Percentiles rank a stretch among this genome's conserved stretches.
These are phyloP conservation scores for Rhodotorula toruloides DNA, from an alignment of 768 basidiomycete genomes.

Conservation along the genomic window DNA sequence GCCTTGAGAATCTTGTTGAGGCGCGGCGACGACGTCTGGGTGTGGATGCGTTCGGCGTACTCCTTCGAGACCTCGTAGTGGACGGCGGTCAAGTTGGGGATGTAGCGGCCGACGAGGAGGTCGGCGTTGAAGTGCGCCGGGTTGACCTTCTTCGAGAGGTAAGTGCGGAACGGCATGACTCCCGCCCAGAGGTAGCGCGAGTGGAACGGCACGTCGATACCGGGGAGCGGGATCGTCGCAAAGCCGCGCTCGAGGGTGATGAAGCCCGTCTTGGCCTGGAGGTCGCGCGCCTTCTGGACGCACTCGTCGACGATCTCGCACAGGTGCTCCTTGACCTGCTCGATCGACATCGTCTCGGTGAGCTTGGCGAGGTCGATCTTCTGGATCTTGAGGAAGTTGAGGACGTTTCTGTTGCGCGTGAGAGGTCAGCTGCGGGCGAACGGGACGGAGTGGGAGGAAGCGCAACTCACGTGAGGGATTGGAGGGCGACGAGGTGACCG, in stretches of 20 bases:
- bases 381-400: conserved; percentile 93
- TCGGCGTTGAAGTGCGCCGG: conserved; percentile 85
- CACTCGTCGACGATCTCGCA: conserved; percentile 82
- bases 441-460: neutral
- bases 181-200: conserved; percentile 94
- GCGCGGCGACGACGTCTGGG: conserved; percentile 90
- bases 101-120: conserved; percentile 88
- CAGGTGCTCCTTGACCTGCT: conserved; percentile 95
- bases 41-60: conserved; percentile 91
- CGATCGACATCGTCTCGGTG: conserved; percentile 77
- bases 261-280: conserved; percentile 68
- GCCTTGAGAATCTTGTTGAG: conserved; percentile 89
- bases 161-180: conserved; percentile 39
- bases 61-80: conserved; percentile 76
- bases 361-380: conserved; percentile 69
- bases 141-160: conserved; percentile 97
- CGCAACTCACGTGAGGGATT: conserved; percentile 82
- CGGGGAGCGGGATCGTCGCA: conserved; percentile 60
- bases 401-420: conserved; percentile 40
- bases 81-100: conserved; percentile 89
- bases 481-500: conserved; percentile 86
- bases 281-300: conserved; percentile 66
- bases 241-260: conserved; percentile 95
- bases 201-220: conserved; percentile 99
- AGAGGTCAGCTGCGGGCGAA: neutral